These are phyloP conservation scores for Linnemannia schmuckeri DNA, from an alignment of 192 early-diverging fungal genomes.

Conservation along the genomic window DNA sequence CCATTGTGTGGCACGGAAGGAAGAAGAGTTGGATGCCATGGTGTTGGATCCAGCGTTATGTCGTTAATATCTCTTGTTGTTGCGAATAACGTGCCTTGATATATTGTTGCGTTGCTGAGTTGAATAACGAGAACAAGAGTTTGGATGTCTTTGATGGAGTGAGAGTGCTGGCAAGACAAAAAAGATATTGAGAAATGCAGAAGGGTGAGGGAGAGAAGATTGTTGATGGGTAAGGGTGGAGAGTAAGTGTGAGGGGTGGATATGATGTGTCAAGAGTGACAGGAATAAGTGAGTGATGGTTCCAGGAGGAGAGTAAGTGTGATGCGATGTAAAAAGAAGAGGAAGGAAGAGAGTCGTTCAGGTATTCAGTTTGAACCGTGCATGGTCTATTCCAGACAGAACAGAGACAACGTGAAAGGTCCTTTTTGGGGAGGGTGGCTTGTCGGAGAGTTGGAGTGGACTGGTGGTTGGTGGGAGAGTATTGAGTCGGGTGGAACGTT, in stretches of 20 bases:
- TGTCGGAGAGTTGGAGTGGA: background rate
- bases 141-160: background rate
- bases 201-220: no score
- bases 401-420: no score
- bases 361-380: no score
- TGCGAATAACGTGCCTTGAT: background rate
- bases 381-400: no score
- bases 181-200: no score
- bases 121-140: background rate
- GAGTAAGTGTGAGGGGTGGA: background rate
- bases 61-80: background rate
- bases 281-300: background rate
- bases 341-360: no score
- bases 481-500: no score
- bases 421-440: background rate
- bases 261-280: background rate
- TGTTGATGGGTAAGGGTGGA: no score
- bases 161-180: no score
- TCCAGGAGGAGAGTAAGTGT: background rate
- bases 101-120: background rate
- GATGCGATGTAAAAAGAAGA: background rate
- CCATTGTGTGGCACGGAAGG: conserved; percentile 54
- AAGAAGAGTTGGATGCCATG: conserved; percentile 36
- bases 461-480: background rate
- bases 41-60: background rate